phyloP scores from a whole-genome alignment of 176 grass and related monocot genomes.

The Coix lacrymajobi region DNA sequence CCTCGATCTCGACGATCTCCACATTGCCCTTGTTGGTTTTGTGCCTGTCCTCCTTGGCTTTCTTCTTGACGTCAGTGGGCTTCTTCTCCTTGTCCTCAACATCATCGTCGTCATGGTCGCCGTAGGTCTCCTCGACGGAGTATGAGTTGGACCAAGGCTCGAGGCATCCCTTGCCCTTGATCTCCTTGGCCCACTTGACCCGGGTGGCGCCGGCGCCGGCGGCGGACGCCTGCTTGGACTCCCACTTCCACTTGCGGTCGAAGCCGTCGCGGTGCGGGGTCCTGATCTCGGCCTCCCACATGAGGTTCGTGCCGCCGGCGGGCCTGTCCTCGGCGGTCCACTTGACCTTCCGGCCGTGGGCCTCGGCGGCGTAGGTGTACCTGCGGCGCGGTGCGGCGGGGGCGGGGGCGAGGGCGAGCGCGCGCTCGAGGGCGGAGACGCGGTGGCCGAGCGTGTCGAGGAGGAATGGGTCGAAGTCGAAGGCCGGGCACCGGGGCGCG shows the following conservation, averaged over 20 bases:
- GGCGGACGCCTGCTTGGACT: slow-evolving; percentile 43
- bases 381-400: slow-evolving; percentile 13
- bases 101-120: neutral
- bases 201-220: neutral
- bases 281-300: slow-evolving; percentile 55
- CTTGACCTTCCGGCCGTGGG: slow-evolving; percentile 55
- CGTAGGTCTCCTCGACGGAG: slow-evolving; percentile 41
- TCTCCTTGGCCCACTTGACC: slow-evolving; percentile 63
- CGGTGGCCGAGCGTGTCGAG: slow-evolving; percentile 54
- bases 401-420: slow-evolving; percentile 2
- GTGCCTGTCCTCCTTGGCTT: neutral
- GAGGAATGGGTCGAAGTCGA: slow-evolving; percentile 17
- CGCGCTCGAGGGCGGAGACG: slow-evolving; percentile 59
- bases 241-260: slow-evolving; percentile 78
- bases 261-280: slow-evolving; percentile 53
- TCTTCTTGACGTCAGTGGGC: neutral
- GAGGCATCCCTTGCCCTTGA: slow-evolving; percentile 64
- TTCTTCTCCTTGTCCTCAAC: neutral
- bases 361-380: slow-evolving; percentile 54
- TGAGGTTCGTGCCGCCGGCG: slow-evolving; percentile 24
- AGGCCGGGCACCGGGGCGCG: neutral
- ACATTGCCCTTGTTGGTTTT: neutral
- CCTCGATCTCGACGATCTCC: slow-evolving; percentile 32
- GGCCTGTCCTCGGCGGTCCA: slow-evolving; percentile 55
- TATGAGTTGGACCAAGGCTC: slow-evolving; percentile 48